These are phyloP conservation scores for Piloderma croceum DNA, from an alignment of 768 basidiomycete species.

Conservation along the genomic window DNA sequence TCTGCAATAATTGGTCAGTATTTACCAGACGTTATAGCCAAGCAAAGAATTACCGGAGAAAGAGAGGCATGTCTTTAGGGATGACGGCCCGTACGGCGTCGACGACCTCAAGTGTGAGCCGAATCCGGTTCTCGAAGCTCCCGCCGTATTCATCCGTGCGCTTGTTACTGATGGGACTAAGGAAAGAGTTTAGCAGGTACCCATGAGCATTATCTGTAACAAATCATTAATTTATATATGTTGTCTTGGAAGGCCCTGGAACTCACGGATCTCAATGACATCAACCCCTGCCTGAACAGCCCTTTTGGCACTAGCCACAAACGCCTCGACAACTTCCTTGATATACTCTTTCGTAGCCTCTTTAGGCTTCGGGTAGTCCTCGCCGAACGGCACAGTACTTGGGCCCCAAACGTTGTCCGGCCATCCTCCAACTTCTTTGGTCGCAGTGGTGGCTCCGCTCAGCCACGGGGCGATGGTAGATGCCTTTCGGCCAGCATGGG, in stretches of 20 bases:
- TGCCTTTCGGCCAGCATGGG: constrained; percentile 74
- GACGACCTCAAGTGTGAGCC: constrained; percentile 58
- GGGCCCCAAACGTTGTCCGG: constrained; percentile 53
- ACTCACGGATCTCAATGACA: constrained; percentile 17
- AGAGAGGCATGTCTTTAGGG: constrained; percentile 59
- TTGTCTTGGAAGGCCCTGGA: no score
- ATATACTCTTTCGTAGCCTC: constrained; percentile 41
- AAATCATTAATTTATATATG: no score
- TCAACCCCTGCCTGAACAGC: constrained; percentile 39
- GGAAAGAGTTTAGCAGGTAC: constrained; percentile 36
- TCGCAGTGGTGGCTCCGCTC: constrained; percentile 27
- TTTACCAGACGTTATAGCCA: background rate
- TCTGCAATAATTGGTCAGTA: constrained; percentile 23
- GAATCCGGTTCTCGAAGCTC: constrained; percentile 60
- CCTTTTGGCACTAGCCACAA: constrained; percentile 29
- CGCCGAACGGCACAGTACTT: constrained; percentile 41
- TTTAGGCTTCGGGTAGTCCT: constrained; percentile 36
- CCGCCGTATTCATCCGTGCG: constrained; percentile 69
- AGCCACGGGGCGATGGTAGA: constrained; percentile 62
- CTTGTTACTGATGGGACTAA: constrained; percentile 39
- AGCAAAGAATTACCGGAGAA: constrained; percentile 46
- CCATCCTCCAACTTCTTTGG: constrained; percentile 42
- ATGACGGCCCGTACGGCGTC: constrained; percentile 59
- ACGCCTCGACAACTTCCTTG: constrained; percentile 39
- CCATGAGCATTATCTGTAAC: constrained; percentile 43